Percentiles rank a stretch among this genome's conserved stretches.
Conservation (phyloP, 192 early-diverging fungal species). For the Spinellus fusiger region DNA sequence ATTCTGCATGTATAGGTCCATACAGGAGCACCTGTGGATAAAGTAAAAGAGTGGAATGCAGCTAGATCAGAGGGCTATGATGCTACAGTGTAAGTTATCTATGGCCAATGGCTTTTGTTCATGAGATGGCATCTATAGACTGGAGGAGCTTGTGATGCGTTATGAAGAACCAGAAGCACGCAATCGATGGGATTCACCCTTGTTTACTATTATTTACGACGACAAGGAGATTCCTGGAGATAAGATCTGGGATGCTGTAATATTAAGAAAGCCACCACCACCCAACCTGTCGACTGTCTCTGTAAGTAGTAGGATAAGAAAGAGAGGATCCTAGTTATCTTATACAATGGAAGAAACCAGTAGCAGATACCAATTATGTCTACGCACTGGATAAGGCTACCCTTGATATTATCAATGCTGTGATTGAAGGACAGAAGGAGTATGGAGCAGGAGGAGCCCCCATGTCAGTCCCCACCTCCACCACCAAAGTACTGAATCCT, state of each 20-base stretch:
- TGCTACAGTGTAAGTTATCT: constrained; percentile 27
- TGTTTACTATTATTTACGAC: constrained; percentile 82
- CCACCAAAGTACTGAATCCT: constrained; percentile 56
- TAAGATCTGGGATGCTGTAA: constrained; percentile 69
- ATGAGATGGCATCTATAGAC: constrained; percentile 29
- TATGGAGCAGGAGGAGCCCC: constrained; percentile 43
- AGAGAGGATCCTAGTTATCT: neutral
- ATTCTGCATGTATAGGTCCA: too few species aligned
- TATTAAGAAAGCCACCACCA: constrained; percentile 64
- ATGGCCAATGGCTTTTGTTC: neutral
- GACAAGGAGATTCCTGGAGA: constrained; percentile 59
- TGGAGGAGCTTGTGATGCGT: constrained; percentile 77
- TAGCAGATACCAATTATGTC: constrained; percentile 85
- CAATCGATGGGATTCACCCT: constrained; percentile 93
- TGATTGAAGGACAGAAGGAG: constrained; percentile 75
- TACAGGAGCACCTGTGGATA: constrained; percentile 50
- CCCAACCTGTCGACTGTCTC: constrained; percentile 85
- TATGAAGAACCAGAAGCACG: constrained; percentile 92
- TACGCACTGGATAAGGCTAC: constrained; percentile 85
- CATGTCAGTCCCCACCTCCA: constrained; percentile 53
- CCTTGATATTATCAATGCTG: constrained; percentile 67
- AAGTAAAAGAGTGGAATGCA: constrained; percentile 51
- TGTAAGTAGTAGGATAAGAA: constrained; percentile 28
- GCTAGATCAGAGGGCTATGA: constrained; percentile 41
- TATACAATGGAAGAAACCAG: constrained; percentile 60